A percentile compares a stretch with the other conserved stretches of the same genome.
phyloP scores from a whole-genome alignment of 2,329 filamentous ascomycete species.

The Penicillium griseofulvum region DNA sequence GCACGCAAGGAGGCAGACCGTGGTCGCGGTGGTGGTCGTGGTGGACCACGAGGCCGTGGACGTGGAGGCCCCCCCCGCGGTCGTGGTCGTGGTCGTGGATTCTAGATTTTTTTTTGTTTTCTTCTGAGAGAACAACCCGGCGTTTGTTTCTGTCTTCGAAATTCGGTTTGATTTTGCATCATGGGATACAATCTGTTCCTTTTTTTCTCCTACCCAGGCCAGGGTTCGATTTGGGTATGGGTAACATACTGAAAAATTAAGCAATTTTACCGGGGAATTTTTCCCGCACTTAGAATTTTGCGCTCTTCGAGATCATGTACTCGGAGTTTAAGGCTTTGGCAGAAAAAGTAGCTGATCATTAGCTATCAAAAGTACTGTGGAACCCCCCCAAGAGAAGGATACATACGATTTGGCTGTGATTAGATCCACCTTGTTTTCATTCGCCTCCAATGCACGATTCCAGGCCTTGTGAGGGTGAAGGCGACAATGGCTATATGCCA shows the following conservation, averaged over 20 bases:
- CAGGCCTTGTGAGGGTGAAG: background rate
- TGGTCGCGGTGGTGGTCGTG: constrained; percentile 44
- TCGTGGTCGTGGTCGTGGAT: constrained; percentile 54
- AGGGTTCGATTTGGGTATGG: constrained; percentile 19
- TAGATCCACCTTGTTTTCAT: background rate
- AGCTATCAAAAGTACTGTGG: background rate
- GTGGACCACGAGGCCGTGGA: constrained; percentile 49
- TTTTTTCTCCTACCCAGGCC: constrained; percentile 28
- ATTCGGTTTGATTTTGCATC: constrained; percentile 23
- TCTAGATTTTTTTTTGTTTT: constrained; percentile 28
- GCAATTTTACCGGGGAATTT: constrained; percentile 13
- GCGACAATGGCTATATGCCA: background rate
- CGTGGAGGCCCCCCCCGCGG: constrained; percentile 53
- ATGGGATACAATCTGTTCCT: constrained; percentile 25
- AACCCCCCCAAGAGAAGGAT: background rate
- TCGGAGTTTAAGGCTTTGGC: background rate
- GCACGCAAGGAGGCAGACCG: constrained; percentile 80
- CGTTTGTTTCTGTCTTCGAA: constrained; percentile 24
- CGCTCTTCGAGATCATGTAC: background rate
- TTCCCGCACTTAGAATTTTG: constrained; percentile 11
- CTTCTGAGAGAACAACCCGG: constrained; percentile 22
- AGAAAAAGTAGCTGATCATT: background rate
- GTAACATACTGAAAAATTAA: constrained; percentile 15
- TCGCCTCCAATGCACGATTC: background rate
- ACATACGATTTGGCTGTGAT: background rate